Evolutionary conservation across 805 yeast genomes (phyloP), one percentile per base, ranked within the genome.

Genomic region (Candida andamanensis): DNA sequence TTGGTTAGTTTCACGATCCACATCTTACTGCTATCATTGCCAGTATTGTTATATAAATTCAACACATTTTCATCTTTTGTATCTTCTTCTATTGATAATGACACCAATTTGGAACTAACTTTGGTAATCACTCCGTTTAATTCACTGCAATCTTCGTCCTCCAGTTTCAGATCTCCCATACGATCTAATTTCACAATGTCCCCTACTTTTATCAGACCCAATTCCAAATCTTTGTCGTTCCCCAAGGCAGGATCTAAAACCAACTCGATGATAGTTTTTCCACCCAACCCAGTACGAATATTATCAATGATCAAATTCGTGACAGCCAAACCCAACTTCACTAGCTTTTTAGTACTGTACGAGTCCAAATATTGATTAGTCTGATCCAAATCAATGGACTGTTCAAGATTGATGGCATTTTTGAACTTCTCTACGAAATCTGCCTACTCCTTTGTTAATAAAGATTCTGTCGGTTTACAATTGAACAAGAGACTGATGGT

Each of bases 251-350:
- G 61, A 40, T 83, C 90, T 17, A 65, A 58, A 12, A 46, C 63
- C 32, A 90, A 55, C 41, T 85, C 95, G 10, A 85, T 45, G 4
- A 80, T 62, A 1, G 77, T 63, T 36, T 78, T 74, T 2, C 96
- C 96, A 11, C 85, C 94, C 7, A 85, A 58, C 0, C 95, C 95
- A 0, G 89, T 81, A 34, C 81, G 64, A 2, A 83, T 56, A 34
- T 76, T 75, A n/a, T 69, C 68, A 10, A 81, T 59, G 0, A 60
- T 51, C 29, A 90, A 60, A 52, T 87, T 84, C 29, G 78, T 53
- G 4, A 85, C 63, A 0, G 97, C 97, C 16, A 84, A 60, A 0
- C 96, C 97, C 32, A 74, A 67, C 8, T 63, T 57, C 0, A 81
- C 81, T n/a, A 90, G 63, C 34, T 69, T 67, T 49, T 80, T 80